Percentiles rank a stretch among this genome's conserved stretches.
These are phyloP conservation scores for Fusarium pseudonygamai DNA, from an alignment of 2,329 filamentous ascomycete species.

Conservation along the genomic window DNA sequence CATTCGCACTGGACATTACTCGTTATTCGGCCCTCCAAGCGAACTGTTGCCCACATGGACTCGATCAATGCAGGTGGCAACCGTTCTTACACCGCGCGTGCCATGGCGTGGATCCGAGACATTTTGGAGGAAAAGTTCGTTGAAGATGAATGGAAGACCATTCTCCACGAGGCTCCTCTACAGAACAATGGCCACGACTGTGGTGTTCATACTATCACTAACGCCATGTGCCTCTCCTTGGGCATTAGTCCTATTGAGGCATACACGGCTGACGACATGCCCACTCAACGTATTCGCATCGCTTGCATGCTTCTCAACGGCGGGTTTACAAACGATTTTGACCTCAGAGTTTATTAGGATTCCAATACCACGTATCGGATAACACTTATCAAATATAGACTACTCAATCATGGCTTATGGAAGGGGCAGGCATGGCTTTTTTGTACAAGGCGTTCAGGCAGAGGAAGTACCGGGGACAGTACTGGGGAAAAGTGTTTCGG, in stretches of 20 bases:
- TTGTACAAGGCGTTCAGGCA: slow-evolving; percentile 32
- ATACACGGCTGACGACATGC: slow-evolving; percentile 65
- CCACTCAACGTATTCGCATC: slow-evolving; percentile 67
- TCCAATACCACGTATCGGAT: neutral
- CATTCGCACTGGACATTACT: slow-evolving; percentile 76
- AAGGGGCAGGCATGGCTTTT: neutral
- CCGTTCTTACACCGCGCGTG: slow-evolving; percentile 52
- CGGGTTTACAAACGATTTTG: slow-evolving; percentile 71
- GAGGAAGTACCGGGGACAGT: slow-evolving; percentile 7
- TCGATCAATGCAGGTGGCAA: slow-evolving; percentile 62
- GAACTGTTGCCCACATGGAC: slow-evolving; percentile 75
- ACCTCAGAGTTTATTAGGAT: slow-evolving; percentile 52
- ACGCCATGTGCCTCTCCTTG: slow-evolving; percentile 70
- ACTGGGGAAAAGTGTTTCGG: slow-evolving; percentile 27
- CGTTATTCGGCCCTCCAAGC: slow-evolving; percentile 69
- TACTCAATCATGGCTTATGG: slow-evolving; percentile 9
- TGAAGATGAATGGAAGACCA: slow-evolving; percentile 67
- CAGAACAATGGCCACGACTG: slow-evolving; percentile 79
- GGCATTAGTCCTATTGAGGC: slow-evolving; percentile 60
- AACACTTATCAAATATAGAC: neutral
- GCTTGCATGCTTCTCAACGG: slow-evolving; percentile 73
- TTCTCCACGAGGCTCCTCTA: slow-evolving; percentile 58
- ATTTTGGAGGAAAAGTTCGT: slow-evolving; percentile 65
- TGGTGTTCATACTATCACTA: slow-evolving; percentile 80
- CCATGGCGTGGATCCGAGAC: slow-evolving; percentile 64